Base-by-base conservation (phyloP, 495 filamentous ascomycete genomes). In the Penicillium coprophilum region DNA sequence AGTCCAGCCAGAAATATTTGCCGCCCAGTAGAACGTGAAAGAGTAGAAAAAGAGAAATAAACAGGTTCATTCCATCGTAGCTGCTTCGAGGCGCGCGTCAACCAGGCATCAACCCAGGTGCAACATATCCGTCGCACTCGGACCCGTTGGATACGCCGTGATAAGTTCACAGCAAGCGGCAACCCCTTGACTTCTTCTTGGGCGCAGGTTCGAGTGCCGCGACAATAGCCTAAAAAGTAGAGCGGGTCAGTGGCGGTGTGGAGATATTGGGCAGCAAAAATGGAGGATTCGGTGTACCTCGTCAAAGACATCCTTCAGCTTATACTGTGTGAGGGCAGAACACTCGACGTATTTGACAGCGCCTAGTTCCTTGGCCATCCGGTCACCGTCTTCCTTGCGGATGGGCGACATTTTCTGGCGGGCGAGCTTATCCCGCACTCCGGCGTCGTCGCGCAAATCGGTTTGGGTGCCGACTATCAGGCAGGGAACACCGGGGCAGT, bases 331-430 rank as follows among this genome's bases (percentile, higher is more conserved):
- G 73, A 98, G 76, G 31, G 94, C 94, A 66, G 91, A 96, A 77
- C 94, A 98, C 77, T 98, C 94, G 49, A 98, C 94, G 59, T 97
- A 98, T 79, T 97, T 97, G 54, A 98, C 92, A 7, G 94, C 94
- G 44, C 90, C 91, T 12, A 98, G 77, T 48, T 97, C 93, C 78
- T 91, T 96, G 0, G 95, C 95, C 89, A 98, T 96, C 57, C 85
- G 78, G 69, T 97, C 95, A 30, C 95, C 94, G 62, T 96, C 91
- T 70, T 96, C 91, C 72, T 88, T 91, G 58, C 83, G 81, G 47
- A 98, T 91, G 3, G 94, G 93, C 50, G 81, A 72, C 92, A 97
- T 96, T 74, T 95, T 92, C 70, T 97, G 94, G 71, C 95, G 96
- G 31, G 88, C 76, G 28, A 98, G 80, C 79, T 97, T 98, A 58